Conservation (phyloP, 2,329 filamentous ascomycete species). For the Diaporthe destruens region DNA sequence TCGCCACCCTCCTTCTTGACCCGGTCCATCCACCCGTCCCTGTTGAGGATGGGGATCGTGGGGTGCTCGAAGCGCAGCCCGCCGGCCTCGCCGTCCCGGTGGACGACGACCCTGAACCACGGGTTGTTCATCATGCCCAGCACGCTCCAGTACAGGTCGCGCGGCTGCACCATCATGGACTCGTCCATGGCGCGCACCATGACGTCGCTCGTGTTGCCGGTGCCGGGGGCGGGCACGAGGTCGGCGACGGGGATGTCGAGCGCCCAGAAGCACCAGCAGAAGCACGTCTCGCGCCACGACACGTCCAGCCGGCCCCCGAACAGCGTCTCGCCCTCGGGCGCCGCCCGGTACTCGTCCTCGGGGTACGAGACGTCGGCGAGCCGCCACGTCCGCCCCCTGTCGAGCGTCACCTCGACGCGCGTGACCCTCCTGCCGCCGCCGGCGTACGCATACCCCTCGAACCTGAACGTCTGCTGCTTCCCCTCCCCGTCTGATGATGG, state of each 20-base stretch:
- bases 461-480: slow-evolving; percentile 72
- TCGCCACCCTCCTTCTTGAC: slow-evolving; percentile 87
- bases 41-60: slow-evolving; percentile 80
- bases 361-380: slow-evolving; percentile 84
- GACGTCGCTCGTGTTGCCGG: slow-evolving; percentile 74
- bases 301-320: slow-evolving; percentile 85
- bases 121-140: slow-evolving; percentile 99
- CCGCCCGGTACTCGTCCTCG: slow-evolving; percentile 83
- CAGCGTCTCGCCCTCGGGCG: slow-evolving; percentile 70
- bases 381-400: slow-evolving; percentile 84
- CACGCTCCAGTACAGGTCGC: slow-evolving; percentile 97
- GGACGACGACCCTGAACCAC: slow-evolving; percentile 87
- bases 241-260: slow-evolving; percentile 74
- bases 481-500: no score
- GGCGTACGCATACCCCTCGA: slow-evolving; percentile 87
- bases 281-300: slow-evolving; percentile 83
- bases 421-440: slow-evolving; percentile 89
- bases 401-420: slow-evolving; percentile 84
- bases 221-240: slow-evolving; percentile 59
- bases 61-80: slow-evolving; percentile 86
- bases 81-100: slow-evolving; percentile 74
- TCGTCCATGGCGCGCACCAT: slow-evolving; percentile 92
- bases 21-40: slow-evolving; percentile 93
- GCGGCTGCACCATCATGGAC: slow-evolving; percentile 84
- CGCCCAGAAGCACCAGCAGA: slow-evolving; percentile 95